A percentile compares a stretch with the other conserved stretches of the same genome.
Conservation (phyloP, 768 basidiomycete genomes). For the Suillus alpinus region DNA sequence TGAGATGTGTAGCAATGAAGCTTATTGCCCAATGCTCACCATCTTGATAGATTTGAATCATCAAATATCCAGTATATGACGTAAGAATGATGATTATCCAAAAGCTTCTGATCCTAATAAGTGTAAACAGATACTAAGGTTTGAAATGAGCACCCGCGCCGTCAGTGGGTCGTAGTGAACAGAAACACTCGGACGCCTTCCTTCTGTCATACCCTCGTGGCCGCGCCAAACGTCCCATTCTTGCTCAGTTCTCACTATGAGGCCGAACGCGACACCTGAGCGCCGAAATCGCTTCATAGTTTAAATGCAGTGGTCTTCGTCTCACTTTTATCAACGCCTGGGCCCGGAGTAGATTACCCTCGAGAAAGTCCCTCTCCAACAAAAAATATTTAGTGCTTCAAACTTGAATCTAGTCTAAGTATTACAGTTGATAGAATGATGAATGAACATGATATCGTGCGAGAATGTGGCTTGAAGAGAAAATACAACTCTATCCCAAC, state of each 20-base stretch:
- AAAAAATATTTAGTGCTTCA: neutral
- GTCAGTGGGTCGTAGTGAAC: too few species aligned
- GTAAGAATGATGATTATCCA: neutral
- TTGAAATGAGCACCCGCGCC: too few species aligned
- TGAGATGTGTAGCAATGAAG: neutral
- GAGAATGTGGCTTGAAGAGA: neutral
- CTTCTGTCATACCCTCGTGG: neutral
- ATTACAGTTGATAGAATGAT: neutral
- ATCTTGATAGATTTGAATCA: slow-evolving; percentile 11
- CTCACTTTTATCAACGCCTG: neutral
- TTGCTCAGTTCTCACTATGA: neutral
- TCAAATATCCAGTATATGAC: neutral
- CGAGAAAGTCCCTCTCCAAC: neutral
- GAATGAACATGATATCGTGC: too few species aligned
- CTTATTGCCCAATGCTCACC: slow-evolving; percentile 20
- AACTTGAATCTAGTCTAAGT: neutral
- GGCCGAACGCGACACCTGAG: neutral
- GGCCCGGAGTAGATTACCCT: neutral
- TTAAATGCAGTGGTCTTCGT: neutral
- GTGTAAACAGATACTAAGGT: neutral
- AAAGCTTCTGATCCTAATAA: slow-evolving; percentile 1
- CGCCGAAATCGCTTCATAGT: neutral
- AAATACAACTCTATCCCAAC: neutral
- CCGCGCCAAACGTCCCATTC: neutral
- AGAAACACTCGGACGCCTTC: too few species aligned